phyloP scores from a whole-genome alignment of 768 basidiomycete genomes.

The Rhizopogon vesiculosus region DNA sequence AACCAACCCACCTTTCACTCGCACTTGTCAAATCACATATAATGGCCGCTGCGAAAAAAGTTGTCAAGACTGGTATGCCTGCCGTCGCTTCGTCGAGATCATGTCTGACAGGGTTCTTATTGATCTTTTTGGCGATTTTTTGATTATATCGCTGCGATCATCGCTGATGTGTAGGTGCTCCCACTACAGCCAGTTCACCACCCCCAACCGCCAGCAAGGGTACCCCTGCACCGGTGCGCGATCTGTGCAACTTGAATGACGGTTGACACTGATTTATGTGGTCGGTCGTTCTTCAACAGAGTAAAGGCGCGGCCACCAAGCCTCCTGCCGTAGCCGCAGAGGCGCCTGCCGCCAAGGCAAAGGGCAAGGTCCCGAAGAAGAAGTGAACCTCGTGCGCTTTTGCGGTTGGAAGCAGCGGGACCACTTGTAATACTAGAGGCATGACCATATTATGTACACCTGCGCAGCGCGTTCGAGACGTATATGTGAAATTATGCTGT shows the following conservation, averaged over 20 bases:
- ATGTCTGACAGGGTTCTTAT: neutral
- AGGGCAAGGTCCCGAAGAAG: constrained; percentile 25
- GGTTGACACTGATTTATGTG: neutral
- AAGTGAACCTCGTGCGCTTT: constrained; percentile 11
- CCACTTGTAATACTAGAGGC: neutral
- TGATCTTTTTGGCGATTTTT: neutral
- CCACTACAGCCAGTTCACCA: neutral
- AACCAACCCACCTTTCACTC: neutral
- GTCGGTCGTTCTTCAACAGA: constrained; percentile 7
- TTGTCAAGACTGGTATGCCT: constrained; percentile 18
- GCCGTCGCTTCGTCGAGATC: constrained; percentile 1
- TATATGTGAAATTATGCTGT: neutral
- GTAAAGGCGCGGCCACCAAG: constrained; percentile 10
- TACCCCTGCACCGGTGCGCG: neutral
- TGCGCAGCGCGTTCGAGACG: neutral
- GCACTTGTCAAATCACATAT: constrained; percentile 5
- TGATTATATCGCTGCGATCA: neutral
- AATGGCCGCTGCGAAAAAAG: constrained; percentile 20
- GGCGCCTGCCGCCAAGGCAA: constrained; percentile 22
- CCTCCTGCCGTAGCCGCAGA: constrained; percentile 15
- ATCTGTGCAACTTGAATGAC: neutral
- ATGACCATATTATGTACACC: neutral
- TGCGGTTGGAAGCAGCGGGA: neutral
- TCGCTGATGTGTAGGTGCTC: constrained; percentile 6
- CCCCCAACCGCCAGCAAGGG: neutral